phyloP scores from a whole-genome alignment of 192 early-diverging fungal genomes.

The Geosiphon pyriformis region DNA sequence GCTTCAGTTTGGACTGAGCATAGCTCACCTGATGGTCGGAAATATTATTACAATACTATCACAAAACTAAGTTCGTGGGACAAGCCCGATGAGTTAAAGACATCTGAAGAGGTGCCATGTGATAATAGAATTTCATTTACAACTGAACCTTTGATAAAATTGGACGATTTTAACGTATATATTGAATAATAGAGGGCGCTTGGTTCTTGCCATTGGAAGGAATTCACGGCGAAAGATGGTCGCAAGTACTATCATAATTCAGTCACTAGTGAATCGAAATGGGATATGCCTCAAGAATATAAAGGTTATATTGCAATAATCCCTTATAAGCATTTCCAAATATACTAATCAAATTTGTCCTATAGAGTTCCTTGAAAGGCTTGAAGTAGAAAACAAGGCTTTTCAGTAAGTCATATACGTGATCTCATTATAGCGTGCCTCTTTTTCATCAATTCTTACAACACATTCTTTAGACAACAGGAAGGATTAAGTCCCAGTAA shows the following conservation, averaged over 20 bases:
- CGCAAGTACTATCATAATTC: conserved; percentile 85
- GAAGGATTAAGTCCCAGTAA: no score
- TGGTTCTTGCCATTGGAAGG: conserved; percentile 72
- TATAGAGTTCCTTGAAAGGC: conserved; percentile 35
- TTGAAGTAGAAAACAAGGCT: conserved; percentile 32
- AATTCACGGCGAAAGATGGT: conserved; percentile 69
- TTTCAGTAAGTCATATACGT: conserved; percentile 1
- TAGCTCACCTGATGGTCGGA: conserved; percentile 73
- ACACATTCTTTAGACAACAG: no score
- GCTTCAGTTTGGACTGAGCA: conserved; percentile 63
- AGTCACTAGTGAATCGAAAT: conserved; percentile 71
- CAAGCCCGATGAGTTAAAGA: conserved; percentile 87
- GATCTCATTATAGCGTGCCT: no score
- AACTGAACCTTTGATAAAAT: no score
- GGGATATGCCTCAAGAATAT: conserved; percentile 79
- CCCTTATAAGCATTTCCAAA: no score
- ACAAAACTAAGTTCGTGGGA: conserved; percentile 87
- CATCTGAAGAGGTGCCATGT: conserved; percentile 54
- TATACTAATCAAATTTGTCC: background rate
- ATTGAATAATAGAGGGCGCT: conserved; percentile 42
- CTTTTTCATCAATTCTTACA: no score
- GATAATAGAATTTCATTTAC: background rate
- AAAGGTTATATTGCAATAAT: no score
- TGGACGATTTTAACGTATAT: background rate
- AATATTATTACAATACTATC: conserved; percentile 77